phyloP scores from a whole-genome alignment of 2,329 filamentous ascomycete genomes.

The Dactylellina haptotyla region DNA sequence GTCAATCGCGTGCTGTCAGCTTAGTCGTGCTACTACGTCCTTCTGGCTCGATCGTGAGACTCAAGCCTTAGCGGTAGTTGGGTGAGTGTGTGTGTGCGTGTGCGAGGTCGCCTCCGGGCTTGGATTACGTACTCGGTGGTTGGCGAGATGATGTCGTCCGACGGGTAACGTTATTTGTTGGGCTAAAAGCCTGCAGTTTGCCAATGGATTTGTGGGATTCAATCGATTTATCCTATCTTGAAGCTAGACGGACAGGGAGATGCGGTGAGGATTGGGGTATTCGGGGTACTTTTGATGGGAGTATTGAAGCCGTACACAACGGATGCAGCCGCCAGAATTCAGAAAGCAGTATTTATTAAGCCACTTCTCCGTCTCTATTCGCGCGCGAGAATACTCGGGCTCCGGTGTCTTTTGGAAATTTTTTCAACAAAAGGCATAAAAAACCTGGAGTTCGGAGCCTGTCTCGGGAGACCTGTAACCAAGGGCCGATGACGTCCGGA shows the following conservation, averaged over 20 bases:
- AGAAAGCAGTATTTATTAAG: too few species aligned
- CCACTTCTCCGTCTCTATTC: neutral
- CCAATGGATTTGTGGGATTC: too few species aligned
- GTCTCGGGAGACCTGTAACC: constrained; percentile 24
- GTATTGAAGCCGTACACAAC: too few species aligned
- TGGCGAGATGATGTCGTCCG: constrained; percentile 15
- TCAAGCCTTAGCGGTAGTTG: constrained; percentile 20
- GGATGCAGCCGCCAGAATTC: too few species aligned
- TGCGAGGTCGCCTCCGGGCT: neutral
- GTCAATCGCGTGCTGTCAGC: neutral
- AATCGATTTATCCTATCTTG: too few species aligned
- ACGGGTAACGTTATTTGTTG: constrained; percentile 6
- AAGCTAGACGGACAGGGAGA: too few species aligned
- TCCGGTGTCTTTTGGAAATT: neutral
- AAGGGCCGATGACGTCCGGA: constrained; percentile 35
- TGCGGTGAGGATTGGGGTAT: too few species aligned
- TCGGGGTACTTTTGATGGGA: too few species aligned
- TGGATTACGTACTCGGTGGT: constrained; percentile 29
- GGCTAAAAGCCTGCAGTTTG: neutral
- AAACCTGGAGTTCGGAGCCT: constrained; percentile 33
- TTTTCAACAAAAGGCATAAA: neutral
- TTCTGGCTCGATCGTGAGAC: too few species aligned
- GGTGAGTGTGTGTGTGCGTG: too few species aligned
- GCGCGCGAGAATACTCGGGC: neutral
- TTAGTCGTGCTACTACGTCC: too few species aligned